phyloP scores from a whole-genome alignment of 2,329 filamentous ascomycete genomes.

The Pezicula rhizophila region DNA sequence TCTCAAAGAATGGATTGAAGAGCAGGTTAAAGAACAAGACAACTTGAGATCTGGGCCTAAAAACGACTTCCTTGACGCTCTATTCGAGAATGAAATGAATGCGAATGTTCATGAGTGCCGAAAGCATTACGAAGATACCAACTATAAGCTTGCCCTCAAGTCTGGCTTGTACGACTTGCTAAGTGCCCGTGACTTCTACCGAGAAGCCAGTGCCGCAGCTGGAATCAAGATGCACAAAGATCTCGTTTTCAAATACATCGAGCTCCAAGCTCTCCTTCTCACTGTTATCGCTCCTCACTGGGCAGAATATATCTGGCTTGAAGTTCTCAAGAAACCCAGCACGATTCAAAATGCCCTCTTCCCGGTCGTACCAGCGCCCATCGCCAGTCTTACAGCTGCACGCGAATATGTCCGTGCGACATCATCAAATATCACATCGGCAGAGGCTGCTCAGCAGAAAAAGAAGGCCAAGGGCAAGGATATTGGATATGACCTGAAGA shows the following conservation, averaged over 20 bases:
- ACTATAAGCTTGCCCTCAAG: slow-evolving; percentile 84
- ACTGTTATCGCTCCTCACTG: slow-evolving; percentile 87
- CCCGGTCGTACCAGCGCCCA: slow-evolving; percentile 61
- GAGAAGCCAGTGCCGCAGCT: slow-evolving; percentile 70
- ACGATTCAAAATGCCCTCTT: slow-evolving; percentile 76
- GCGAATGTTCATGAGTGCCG: slow-evolving; percentile 70
- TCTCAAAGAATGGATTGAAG: slow-evolving; percentile 88
- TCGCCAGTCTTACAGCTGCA: slow-evolving; percentile 66
- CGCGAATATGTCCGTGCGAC: slow-evolving; percentile 70
- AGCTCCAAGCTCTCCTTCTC: slow-evolving; percentile 78
- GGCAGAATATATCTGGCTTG: slow-evolving; percentile 89
- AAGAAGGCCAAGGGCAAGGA: slow-evolving; percentile 91
- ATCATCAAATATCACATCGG: slow-evolving; percentile 77
- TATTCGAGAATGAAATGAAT: slow-evolving; percentile 94
- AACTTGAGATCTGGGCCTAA: slow-evolving; percentile 70
- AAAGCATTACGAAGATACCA: slow-evolving; percentile 70
- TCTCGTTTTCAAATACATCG: slow-evolving; percentile 72
- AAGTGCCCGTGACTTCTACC: slow-evolving; percentile 84
- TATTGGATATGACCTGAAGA: slow-evolving; percentile 78
- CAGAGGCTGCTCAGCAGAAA: slow-evolving; percentile 78
- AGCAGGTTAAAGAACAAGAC: slow-evolving; percentile 64
- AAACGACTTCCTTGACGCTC: slow-evolving; percentile 74
- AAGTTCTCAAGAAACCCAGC: slow-evolving; percentile 71
- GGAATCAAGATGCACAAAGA: slow-evolving; percentile 84
- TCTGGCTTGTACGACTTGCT: slow-evolving; percentile 85